Conservation (phyloP, 495 filamentous ascomycete genomes). For the Daldinia vernicosa region DNA sequence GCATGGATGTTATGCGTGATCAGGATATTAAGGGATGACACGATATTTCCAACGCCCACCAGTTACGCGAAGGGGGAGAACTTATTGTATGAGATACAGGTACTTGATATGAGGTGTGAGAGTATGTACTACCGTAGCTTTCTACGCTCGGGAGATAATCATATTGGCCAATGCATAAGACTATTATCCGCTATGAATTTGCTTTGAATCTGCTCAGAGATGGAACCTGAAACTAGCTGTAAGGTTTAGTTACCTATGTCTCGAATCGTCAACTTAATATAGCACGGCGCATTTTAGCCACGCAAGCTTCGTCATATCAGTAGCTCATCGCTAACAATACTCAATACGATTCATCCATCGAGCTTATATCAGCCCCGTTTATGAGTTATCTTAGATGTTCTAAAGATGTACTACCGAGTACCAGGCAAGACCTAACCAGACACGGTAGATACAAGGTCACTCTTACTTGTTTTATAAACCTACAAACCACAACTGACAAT, state of each 20-base stretch:
- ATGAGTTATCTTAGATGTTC: background rate
- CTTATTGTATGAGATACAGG: constrained; percentile 31
- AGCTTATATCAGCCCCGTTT: background rate
- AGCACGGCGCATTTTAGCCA: background rate
- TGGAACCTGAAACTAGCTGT: background rate
- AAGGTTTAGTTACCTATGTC: background rate
- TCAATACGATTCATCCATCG: background rate
- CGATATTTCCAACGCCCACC: constrained; percentile 12
- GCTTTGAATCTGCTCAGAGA: background rate
- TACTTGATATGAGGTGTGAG: constrained; percentile 25
- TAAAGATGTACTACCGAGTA: background rate
- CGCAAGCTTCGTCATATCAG: background rate
- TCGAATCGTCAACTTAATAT: background rate
- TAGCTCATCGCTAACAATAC: background rate
- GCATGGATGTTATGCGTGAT: constrained; percentile 12
- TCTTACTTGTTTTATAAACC: too few species aligned
- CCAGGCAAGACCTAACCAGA: background rate
- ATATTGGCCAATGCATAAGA: constrained; percentile 18
- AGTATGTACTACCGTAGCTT: constrained; percentile 21
- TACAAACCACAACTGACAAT: too few species aligned
- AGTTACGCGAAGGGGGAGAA: constrained; percentile 1
- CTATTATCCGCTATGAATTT: background rate
- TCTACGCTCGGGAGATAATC: constrained; percentile 3
- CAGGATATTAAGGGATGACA: constrained; percentile 21
- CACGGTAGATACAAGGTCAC: too few species aligned